These are phyloP conservation scores for Prunus mira DNA, from an alignment of 306 rosid genomes.

Conservation along the genomic window DNA sequence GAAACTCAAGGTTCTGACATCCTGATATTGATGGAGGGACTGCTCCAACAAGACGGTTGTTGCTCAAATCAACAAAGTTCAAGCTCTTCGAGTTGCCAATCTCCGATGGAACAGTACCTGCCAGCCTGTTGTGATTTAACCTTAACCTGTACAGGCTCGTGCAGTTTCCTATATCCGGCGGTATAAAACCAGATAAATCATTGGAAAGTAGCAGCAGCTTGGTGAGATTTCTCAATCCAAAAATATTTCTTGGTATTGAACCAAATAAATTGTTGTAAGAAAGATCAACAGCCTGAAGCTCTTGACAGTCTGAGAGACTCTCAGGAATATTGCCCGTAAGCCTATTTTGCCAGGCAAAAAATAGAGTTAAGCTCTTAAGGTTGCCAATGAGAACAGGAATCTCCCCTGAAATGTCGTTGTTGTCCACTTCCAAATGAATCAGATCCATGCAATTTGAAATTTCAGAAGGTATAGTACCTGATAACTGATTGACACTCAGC, in stretches of 20 bases:
- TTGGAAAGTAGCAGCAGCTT: slow-evolving; percentile 71
- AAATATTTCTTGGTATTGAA: slow-evolving; percentile 57
- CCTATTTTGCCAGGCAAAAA: slow-evolving; percentile 74
- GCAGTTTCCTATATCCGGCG: slow-evolving; percentile 77
- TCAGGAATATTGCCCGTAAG: slow-evolving; percentile 72
- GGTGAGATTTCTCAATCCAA: slow-evolving; percentile 55
- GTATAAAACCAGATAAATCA: slow-evolving; percentile 70
- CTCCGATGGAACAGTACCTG: slow-evolving; percentile 73
- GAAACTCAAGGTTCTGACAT: slow-evolving; percentile 66
- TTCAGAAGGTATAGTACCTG: slow-evolving; percentile 68
- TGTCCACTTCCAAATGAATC: slow-evolving; percentile 69
- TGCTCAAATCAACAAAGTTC: slow-evolving; percentile 59
- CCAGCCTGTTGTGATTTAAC: slow-evolving; percentile 53
- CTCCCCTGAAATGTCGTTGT: slow-evolving; percentile 70
- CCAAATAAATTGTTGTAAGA: slow-evolving; percentile 66
- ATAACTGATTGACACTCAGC: slow-evolving; percentile 68
- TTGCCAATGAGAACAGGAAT: slow-evolving; percentile 60
- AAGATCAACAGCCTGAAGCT: slow-evolving; percentile 73
- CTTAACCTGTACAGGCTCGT: slow-evolving; percentile 65
- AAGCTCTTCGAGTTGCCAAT: slow-evolving; percentile 58
- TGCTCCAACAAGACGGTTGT: slow-evolving; percentile 63
- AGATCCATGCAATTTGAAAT: slow-evolving; percentile 60
- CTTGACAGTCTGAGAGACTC: slow-evolving; percentile 58
- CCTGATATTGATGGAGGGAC: slow-evolving; percentile 63
- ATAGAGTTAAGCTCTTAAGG: slow-evolving; percentile 62